Conservation (phyloP, 208 protist species). For the Wallacemonas sp. region DNA sequence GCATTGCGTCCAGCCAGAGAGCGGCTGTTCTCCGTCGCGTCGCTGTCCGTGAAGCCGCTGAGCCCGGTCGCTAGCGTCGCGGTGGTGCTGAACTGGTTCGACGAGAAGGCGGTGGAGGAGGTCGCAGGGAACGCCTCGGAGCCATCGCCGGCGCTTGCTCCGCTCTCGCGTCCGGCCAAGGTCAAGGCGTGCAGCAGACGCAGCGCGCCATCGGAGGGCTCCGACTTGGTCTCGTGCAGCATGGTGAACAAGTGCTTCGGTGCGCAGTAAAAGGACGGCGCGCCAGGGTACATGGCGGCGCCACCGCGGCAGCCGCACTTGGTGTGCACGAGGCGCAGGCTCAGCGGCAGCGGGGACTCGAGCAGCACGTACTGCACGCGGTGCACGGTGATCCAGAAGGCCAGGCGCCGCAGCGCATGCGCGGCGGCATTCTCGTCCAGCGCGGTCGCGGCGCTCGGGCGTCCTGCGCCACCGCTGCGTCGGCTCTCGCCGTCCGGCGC, state of each 20-base stretch:
- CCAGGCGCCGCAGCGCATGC: constrained; percentile 24
- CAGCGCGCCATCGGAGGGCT: constrained; percentile 6
- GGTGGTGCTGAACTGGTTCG: neutral
- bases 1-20: neutral
- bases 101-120: neutral
- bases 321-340: constrained; percentile 1
- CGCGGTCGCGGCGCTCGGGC: neutral
- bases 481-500: neutral
- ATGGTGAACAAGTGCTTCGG: constrained; percentile 34
- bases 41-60: neutral
- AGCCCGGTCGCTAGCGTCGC: neutral
- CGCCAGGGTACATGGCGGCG: neutral
- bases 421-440: constrained; percentile 6
- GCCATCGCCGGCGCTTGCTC: neutral
- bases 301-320: constrained; percentile 8
- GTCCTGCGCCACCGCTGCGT: neutral
- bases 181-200: constrained; percentile 25
- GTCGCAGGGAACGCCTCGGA: neutral
- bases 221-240: constrained; percentile 18
- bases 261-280: constrained; percentile 29
- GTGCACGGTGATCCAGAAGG: constrained; percentile 56
- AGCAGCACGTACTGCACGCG: constrained; percentile 50
- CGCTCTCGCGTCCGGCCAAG: constrained; percentile 3
- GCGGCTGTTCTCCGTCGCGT: neutral
- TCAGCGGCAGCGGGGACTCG: constrained; percentile 32